A percentile compares a stretch with the other conserved stretches of the same genome.
Conservation (phyloP, 208 protist species). For the Crithidia thermophila region DNA sequence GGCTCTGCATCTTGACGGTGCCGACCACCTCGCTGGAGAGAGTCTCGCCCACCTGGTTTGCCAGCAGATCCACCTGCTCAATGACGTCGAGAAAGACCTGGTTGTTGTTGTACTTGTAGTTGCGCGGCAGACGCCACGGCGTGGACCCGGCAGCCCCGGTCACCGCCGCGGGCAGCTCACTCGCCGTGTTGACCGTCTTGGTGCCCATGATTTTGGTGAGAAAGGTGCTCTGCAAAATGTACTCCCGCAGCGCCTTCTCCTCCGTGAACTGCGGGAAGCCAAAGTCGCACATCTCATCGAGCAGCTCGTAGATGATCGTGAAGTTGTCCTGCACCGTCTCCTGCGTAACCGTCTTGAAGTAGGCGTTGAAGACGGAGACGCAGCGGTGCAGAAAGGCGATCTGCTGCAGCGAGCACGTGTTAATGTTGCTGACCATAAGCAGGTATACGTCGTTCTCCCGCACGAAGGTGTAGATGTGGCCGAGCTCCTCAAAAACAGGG, state of each 20-base stretch:
- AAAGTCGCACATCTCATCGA: slow-evolving; percentile 99
- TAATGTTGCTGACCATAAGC: slow-evolving; percentile 95
- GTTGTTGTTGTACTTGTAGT: slow-evolving; percentile 97
- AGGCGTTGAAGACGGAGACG: slow-evolving; percentile 92
- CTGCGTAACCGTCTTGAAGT: slow-evolving; percentile 96
- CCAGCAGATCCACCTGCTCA: slow-evolving; percentile 97
- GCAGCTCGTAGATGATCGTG: slow-evolving; percentile 98
- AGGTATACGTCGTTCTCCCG: slow-evolving; percentile 96
- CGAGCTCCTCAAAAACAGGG: slow-evolving; percentile 94
- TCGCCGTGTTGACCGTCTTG: slow-evolving; percentile 34
- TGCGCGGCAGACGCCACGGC: slow-evolving; percentile 94
- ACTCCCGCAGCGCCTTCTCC: slow-evolving; percentile 94
- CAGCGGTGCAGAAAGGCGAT: slow-evolving; percentile 95
- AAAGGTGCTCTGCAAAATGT: slow-evolving; percentile 94
- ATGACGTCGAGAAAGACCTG: slow-evolving; percentile 99
- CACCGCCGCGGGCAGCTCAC: slow-evolving; percentile 73
- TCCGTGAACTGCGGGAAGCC: slow-evolving; percentile 98
- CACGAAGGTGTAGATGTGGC: slow-evolving; percentile 95
- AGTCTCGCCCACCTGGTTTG: slow-evolving; percentile 92
- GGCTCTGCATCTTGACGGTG: slow-evolving; percentile 94
- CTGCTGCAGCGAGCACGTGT: slow-evolving; percentile 94
- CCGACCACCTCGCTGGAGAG: slow-evolving; percentile 97
- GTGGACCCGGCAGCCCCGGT: slow-evolving; percentile 94
- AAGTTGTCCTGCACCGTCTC: slow-evolving; percentile 98
- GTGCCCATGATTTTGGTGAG: slow-evolving; percentile 44